Base-by-base conservation (phyloP, 257 asterid genomes). In the Schizonepeta tenuifolia region DNA sequence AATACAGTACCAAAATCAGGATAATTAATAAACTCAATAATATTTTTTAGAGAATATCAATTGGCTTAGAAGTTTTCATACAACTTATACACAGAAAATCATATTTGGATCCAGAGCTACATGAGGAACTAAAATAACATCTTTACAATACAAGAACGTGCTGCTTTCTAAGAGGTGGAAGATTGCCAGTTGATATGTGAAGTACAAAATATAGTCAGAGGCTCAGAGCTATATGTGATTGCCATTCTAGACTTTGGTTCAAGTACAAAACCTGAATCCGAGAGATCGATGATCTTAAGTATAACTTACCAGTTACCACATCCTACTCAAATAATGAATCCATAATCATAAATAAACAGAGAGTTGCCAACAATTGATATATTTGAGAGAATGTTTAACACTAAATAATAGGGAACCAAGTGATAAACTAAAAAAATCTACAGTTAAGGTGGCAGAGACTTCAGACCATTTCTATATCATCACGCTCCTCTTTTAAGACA, bases 401-500 rank as follows among this genome's bases (percentile, higher is more conserved):
- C 21, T 13, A 22, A 9, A 11, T 36, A 61, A 12, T 38, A 36
- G 49, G 49, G 1, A 46, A 65, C 70, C 22, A 65, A 41, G 40
- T 43, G 38, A 65, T 47, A 21, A 65, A 47, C 4, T 26, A 5
- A 73, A 43, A 35, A 55, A 47, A 18, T 53, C 50, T 21, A 14
- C 69, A 55, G 61, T 17, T 17, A 67, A 68, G 77, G 57, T 18
- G 43, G 72, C n/a, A 62, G 70, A 78, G 70, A 77, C 31, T 11
- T 68, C 87, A 35, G 77, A 91, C 99, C 99, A 91, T 87, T 86
- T 94, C 99, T 71, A 83, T 80, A 87, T 91, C 99, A 84, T 94
- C 96, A 5, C 95, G 96, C 82, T 94, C 99, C 85, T 94, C 98
- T 87, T 83, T 91, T 67, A 94, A 84, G 83, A 94, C 92, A 73